phyloP scores from a whole-genome alignment of 768 basidiomycete species.

The Rhodotorula paludigena region DNA sequence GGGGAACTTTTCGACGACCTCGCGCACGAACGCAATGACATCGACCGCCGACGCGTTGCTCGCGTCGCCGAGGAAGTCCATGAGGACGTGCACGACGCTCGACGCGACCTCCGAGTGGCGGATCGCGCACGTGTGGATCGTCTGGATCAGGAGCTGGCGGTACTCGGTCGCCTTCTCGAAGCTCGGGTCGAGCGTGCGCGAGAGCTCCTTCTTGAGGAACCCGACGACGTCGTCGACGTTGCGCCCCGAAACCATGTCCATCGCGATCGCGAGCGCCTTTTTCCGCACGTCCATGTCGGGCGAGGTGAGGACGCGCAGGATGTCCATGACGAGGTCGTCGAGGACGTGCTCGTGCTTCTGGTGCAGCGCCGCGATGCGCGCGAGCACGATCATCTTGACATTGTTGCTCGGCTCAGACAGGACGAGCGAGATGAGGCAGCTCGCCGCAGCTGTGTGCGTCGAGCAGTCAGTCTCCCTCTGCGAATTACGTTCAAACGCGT shows the following conservation, averaged over 20 bases:
- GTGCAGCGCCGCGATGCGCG: constrained; percentile 76
- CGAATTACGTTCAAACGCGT: too few relatives aligned
- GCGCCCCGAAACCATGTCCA: constrained; percentile 86
- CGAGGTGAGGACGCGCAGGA: constrained; percentile 72
- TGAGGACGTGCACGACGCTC: constrained; percentile 72
- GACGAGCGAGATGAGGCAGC: constrained; percentile 78
- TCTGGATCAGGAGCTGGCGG: constrained; percentile 91
- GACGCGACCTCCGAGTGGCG: constrained; percentile 95
- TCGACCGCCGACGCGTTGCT: constrained; percentile 95
- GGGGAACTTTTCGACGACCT: constrained; percentile 98
- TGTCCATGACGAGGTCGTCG: constrained; percentile 89
- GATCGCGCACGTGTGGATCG: constrained; percentile 92
- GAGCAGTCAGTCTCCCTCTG: background rate
- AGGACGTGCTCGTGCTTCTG: constrained; percentile 77
- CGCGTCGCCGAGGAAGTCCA: constrained; percentile 89
- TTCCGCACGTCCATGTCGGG: constrained; percentile 94
- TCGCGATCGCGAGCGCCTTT: constrained; percentile 80
- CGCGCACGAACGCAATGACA: constrained; percentile 82
- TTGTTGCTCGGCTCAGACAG: constrained; percentile 98
- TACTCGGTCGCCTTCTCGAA: constrained; percentile 95
- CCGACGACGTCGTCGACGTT: constrained; percentile 95
- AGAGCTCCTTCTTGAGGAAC: constrained; percentile 97
- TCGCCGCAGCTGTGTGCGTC: constrained; percentile 67
- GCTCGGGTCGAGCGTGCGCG: constrained; percentile 74
- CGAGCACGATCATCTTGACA: constrained; percentile 93